Conservation (phyloP, 2,329 filamentous ascomycete genomes). For the Penicillium sp. region DNA sequence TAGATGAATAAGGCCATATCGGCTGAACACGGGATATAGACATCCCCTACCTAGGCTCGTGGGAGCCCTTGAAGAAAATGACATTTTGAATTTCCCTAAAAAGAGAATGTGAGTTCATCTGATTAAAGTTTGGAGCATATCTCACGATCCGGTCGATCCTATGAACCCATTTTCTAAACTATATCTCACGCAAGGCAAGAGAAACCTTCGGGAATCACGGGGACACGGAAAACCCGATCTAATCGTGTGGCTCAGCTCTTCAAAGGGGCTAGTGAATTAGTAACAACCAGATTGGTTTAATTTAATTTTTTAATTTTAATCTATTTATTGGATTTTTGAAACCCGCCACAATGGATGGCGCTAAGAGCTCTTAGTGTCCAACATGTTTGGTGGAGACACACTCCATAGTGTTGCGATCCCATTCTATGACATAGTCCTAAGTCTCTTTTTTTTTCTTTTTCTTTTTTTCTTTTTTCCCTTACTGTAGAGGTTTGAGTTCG, state of each 20-base stretch:
- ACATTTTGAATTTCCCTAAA: not conserved
- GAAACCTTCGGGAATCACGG: not conserved
- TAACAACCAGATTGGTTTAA: not conserved
- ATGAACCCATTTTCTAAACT: not conserved
- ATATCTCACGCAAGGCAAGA: not conserved
- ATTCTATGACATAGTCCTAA: not conserved
- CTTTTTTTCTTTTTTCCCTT: not conserved
- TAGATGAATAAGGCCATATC: not conserved
- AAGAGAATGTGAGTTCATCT: not conserved
- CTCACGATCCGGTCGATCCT: conserved; percentile 4
- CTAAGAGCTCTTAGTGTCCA: conserved; percentile 7
- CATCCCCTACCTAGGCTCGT: not conserved
- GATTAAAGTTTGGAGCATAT: not conserved
- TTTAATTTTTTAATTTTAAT: not conserved
- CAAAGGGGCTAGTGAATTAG: not conserved
- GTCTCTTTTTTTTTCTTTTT: not conserved
- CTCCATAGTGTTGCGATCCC: not conserved
- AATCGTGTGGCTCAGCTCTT: conserved; percentile 21
- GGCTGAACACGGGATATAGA: not conserved
- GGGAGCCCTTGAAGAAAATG: not conserved
- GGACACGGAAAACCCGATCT: conserved; percentile 5
- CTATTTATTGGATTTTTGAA: not conserved
- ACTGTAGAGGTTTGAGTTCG: not conserved
- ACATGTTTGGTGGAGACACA: conserved; percentile 6
- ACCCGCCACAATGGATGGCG: not conserved